A percentile compares a stretch with the other conserved stretches of the same genome.
Conservation (phyloP, 2,329 filamentous ascomycete genomes). For the Aureobasidium sp. region DNA sequence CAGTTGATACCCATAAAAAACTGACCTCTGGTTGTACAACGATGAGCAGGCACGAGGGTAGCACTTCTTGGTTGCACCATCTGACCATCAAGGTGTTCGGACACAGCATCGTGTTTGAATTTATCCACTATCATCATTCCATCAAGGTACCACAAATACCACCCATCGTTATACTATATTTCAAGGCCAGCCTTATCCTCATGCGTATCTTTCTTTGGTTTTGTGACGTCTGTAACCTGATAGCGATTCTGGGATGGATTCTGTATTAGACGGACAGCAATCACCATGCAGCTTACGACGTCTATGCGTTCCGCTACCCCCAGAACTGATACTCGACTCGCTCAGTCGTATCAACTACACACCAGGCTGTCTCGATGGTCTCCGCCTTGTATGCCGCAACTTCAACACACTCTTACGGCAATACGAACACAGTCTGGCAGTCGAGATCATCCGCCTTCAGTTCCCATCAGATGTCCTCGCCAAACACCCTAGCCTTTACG, state of each 20-base stretch:
- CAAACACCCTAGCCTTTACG: constrained; percentile 20
- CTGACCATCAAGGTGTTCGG: constrained; percentile 1
- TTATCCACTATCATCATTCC: not conserved
- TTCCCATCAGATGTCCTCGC: constrained; percentile 14
- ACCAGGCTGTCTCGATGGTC: constrained; percentile 17
- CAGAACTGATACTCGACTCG: constrained; percentile 24
- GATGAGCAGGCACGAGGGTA: not conserved
- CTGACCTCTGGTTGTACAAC: not conserved
- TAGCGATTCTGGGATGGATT: not conserved
- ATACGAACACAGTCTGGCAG: constrained; percentile 25
- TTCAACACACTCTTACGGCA: constrained; percentile 22
- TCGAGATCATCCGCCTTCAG: constrained; percentile 19
- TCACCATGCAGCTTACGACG: not conserved
- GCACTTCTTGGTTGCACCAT: not conserved
- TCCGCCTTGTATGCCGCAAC: constrained; percentile 22
- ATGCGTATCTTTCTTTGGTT: not conserved
- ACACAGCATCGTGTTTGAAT: not conserved
- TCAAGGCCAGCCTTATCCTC: too few species aligned
- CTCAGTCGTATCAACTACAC: constrained; percentile 24
- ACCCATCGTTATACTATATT: not conserved
- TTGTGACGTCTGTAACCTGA: not conserved
- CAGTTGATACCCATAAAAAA: not conserved
- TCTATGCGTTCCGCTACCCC: constrained; percentile 17
- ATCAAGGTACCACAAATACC: not conserved
- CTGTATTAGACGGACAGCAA: not conserved